Conservation (phyloP, 2,329 filamentous ascomycete genomes). For the Aspergillus sp. region DNA sequence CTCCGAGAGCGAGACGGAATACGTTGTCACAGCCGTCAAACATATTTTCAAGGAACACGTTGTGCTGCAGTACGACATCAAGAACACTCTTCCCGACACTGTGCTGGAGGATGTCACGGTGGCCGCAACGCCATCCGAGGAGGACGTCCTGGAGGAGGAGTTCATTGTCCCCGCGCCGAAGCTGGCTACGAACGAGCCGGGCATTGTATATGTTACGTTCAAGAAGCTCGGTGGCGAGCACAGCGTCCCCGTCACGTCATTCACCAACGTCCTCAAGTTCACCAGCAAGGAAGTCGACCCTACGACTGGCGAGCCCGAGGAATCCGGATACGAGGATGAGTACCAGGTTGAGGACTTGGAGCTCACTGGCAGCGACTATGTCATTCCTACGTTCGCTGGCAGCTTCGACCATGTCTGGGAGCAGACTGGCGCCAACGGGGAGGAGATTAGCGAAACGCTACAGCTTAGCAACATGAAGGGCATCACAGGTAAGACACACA, state of each 20-base stretch:
- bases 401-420: slow-evolving; percentile 97
- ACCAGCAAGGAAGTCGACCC: slow-evolving; percentile 98
- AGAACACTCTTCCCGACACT: slow-evolving; percentile 91
- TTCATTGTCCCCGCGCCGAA: slow-evolving; percentile 90
- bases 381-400: slow-evolving; percentile 87
- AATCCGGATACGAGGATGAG: slow-evolving; percentile 91
- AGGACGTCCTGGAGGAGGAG: slow-evolving; percentile 74
- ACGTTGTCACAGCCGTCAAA: slow-evolving; percentile 90
- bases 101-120: slow-evolving; percentile 88
- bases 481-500: slow-evolving; percentile 71
- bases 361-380: slow-evolving; percentile 86
- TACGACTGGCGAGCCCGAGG: slow-evolving; percentile 87
- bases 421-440: slow-evolving; percentile 81
- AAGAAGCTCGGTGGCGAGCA: slow-evolving; percentile 74
- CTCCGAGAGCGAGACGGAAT: slow-evolving; percentile 96
- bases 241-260: slow-evolving; percentile 74
- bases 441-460: slow-evolving; percentile 87
- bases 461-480: slow-evolving; percentile 86
- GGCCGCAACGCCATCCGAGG: slow-evolving; percentile 73
- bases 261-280: slow-evolving; percentile 93
- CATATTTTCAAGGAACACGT: slow-evolving; percentile 98
- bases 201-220: slow-evolving; percentile 94
- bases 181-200: slow-evolving; percentile 79
- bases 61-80: slow-evolving; percentile 94
- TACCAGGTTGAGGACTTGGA: slow-evolving; percentile 96